A percentile compares a stretch with the other conserved stretches of the same genome.
These are phyloP conservation scores for Alternaria angustiovoidea DNA, from an alignment of 2,329 filamentous ascomycete genomes.

Conservation along the genomic window DNA sequence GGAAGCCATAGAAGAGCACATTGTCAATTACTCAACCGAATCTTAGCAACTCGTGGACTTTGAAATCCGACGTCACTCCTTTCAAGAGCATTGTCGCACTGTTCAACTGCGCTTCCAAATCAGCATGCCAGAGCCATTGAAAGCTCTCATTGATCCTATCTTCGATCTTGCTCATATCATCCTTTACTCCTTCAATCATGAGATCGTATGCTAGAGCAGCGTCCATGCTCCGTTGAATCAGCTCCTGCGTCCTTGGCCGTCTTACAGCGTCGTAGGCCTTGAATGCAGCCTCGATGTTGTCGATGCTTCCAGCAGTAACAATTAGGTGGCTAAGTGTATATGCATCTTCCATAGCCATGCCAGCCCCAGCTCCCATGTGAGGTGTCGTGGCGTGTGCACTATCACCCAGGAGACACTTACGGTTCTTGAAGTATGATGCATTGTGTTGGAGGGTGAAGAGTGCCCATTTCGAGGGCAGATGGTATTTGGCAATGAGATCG, in stretches of 20 bases:
- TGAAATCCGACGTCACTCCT: neutral
- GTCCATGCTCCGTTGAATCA: conserved; percentile 40
- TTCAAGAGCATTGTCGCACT: conserved; percentile 23
- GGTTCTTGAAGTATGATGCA: conserved; percentile 51
- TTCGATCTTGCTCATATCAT: conserved; percentile 26
- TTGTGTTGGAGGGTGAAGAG: conserved; percentile 61
- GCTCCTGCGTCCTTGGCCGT: conserved; percentile 48
- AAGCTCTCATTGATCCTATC: conserved; percentile 25
- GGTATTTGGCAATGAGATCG: conserved; percentile 20
- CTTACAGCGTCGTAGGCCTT: conserved; percentile 48
- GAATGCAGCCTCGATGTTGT: conserved; percentile 44
- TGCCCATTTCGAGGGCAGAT: conserved; percentile 58
- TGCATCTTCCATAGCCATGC: conserved; percentile 63
- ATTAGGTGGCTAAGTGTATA: conserved; percentile 54
- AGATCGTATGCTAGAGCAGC: conserved; percentile 34
- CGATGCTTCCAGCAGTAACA: conserved; percentile 8
- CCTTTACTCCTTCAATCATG: conserved; percentile 23
- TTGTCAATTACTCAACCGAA: neutral
- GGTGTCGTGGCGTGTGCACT: conserved; percentile 63
- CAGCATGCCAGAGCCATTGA: conserved; percentile 41
- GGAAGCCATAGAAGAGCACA: neutral
- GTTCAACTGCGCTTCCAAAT: conserved; percentile 34
- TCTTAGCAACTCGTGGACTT: neutral
- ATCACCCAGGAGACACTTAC: conserved; percentile 60
- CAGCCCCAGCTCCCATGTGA: conserved; percentile 63